A percentile compares a stretch with the other conserved stretches of the same genome.
Conservation (phyloP, 2,329 filamentous ascomycete species). For the Alternaria sp. region DNA sequence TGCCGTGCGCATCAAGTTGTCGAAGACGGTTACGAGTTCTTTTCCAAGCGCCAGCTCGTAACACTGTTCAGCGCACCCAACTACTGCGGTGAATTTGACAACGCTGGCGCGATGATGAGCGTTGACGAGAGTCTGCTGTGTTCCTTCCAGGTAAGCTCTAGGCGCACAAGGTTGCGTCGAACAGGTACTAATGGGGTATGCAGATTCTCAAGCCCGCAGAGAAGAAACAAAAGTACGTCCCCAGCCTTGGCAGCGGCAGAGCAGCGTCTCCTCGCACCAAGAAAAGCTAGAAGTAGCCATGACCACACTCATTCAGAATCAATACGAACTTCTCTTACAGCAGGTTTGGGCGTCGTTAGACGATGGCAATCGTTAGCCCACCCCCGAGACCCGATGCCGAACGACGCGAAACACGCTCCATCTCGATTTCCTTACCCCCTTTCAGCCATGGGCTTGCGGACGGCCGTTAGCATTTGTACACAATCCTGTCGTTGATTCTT, state of each 20-base stretch:
- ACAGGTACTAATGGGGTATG: constrained; percentile 24
- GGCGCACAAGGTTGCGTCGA: not conserved
- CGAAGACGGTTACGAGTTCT: constrained; percentile 99
- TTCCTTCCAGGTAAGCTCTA: constrained; percentile 84
- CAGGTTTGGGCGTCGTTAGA: constrained; percentile 96
- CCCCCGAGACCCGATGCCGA: constrained; percentile 40
- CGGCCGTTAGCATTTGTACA: constrained; percentile 39
- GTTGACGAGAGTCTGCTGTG: constrained; percentile 98
- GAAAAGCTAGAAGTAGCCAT: constrained; percentile 67
- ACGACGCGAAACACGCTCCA: constrained; percentile 39
- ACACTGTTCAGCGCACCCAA: constrained; percentile 98
- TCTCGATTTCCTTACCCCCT: constrained; percentile 44
- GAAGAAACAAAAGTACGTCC: constrained; percentile 99
- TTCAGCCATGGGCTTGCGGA: constrained; percentile 40
- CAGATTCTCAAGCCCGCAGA: constrained; percentile 99
- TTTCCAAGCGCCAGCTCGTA: constrained; percentile 96
- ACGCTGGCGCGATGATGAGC: constrained; percentile 99
- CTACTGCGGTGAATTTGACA: constrained; percentile 99
- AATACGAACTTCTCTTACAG: constrained; percentile 64
- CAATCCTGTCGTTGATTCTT: constrained; percentile 30
- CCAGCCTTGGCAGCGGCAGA: constrained; percentile 73
- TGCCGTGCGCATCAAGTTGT: constrained; percentile 98
- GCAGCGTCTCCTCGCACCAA: constrained; percentile 75
- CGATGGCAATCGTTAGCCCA: constrained; percentile 42
- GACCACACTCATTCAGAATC: constrained; percentile 44